Evolutionary conservation across 805 yeast species (phyloP).

Genomic region (Cyberlindnera euphorbiiphila): DNA sequence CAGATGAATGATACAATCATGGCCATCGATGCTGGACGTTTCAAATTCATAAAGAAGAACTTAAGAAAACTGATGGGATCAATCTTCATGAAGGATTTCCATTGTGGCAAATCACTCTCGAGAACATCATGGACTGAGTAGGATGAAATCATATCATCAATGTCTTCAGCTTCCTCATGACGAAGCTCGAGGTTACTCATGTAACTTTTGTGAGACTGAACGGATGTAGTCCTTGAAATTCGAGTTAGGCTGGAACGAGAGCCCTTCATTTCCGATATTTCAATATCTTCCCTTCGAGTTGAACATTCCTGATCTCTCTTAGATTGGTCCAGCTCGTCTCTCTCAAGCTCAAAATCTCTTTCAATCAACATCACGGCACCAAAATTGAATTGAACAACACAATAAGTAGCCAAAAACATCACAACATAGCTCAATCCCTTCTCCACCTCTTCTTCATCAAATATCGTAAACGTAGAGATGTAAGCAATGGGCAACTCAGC

Average conservation of each 20-base stretch:
- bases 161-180: constrained; percentile 28
- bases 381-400: constrained; percentile 60
- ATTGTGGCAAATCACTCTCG: constrained; percentile 1
- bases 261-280: not conserved
- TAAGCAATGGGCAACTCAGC: constrained; percentile 78
- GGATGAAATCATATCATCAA: constrained; percentile 43
- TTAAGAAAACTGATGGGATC: constrained; percentile 12
- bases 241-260: not conserved
- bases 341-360: constrained; percentile 44
- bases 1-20: constrained; percentile 61
- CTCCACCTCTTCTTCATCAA: constrained; percentile 50
- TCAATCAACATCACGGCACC: constrained; percentile 73
- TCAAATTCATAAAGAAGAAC: constrained; percentile 48
- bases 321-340: not conserved
- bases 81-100: not conserved
- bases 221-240: constrained; percentile 7
- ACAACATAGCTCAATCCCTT: constrained; percentile 82
- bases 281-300: not conserved
- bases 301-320: not conserved
- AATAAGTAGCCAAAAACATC: constrained; percentile 64
- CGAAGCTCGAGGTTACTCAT: constrained; percentile 12
- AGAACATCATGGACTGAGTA: constrained; percentile 30
- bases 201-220: constrained; percentile 10
- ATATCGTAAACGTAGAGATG: constrained; percentile 43
- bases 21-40: constrained; percentile 71